Base-by-base conservation (phyloP, 2,329 filamentous ascomycete genomes). In the Colletotrichum karsti region DNA sequence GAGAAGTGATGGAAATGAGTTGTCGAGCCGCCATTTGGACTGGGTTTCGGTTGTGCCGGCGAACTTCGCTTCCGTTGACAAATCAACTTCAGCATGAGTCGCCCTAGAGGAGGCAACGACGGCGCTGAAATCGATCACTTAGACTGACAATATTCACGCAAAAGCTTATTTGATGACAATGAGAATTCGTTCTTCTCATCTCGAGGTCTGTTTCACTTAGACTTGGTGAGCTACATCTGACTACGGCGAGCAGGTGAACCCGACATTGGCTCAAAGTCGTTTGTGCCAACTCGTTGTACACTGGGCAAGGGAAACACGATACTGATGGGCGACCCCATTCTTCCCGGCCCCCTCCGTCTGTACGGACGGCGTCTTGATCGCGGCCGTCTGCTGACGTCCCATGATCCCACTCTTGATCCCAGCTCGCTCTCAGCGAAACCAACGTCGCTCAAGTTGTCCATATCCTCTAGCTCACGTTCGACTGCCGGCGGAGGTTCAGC, bases 401-500 rank as follows among this genome's bases (percentile, higher is more conserved):
- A 63, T 8, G 64, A 33, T 3, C 30, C 44, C 12, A 39, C 22
- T 4, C 59, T 42, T 1, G 53, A 58, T 0, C 60, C 64, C 18
- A 67, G 39, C 20, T 67, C 64, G 15, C 64, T 67, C 28, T 67
- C 64, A 0, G 57, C 67, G 26, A 69, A 55, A 20, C 63, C 67
- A 13, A 69, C 51, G 20, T 69, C 67, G 37, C 67, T 69, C n/a
- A 67, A 13, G 24, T 67, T 67, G 20, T 71, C 63, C 42, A 71
- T 56, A 24, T 67, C 53, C 50, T 69, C 78, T 15, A 79, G 75
- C 30, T 75, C 77, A 55, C 77, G 74, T 9, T 77, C 70, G 7
- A 80, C 70, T 1, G 73, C 73, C 48, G 82, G 79, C 12, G 88
- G 87, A 15, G 88, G 87, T 37, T 88, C 84, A 6, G 83, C 81